Evolutionary conservation across 164 flowering plant species (phyloP).

Genomic region (Tetracentron sinense): DNA sequence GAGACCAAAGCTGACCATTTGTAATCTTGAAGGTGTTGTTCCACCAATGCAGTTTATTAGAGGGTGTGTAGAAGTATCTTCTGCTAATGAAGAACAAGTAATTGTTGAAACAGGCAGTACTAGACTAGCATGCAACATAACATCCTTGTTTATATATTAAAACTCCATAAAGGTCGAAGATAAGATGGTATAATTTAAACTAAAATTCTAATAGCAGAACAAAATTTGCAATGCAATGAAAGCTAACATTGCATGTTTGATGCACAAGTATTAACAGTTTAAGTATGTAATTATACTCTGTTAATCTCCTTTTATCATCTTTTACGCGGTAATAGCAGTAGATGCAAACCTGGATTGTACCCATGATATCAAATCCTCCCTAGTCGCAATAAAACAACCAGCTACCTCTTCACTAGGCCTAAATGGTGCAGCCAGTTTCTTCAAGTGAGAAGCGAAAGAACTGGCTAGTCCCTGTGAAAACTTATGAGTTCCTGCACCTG

Average conservation of each 20-base stretch:
- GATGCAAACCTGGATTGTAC: slow-evolving; percentile 36
- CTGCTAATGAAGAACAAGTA: no score
- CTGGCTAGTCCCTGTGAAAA: slow-evolving; percentile 69
- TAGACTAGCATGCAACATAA: background rate
- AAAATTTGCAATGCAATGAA: background rate
- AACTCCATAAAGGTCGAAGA: background rate
- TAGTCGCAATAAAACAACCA: slow-evolving; percentile 64
- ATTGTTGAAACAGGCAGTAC: no score
- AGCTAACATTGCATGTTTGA: background rate
- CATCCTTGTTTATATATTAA: no score
- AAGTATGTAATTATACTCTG: background rate
- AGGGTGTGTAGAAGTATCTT: no score
- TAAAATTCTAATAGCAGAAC: background rate
- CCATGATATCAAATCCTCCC: slow-evolving; percentile 72
- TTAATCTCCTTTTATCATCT: slow-evolving; percentile 7
- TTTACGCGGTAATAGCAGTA: slow-evolving; percentile 17
- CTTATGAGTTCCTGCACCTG: slow-evolving; percentile 83
- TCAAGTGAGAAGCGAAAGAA: slow-evolving; percentile 65
- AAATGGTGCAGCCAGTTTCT: slow-evolving; percentile 72
- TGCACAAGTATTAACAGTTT: no score
- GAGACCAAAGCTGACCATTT: no score
- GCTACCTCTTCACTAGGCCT: slow-evolving; percentile 53
- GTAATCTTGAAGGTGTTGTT: no score
- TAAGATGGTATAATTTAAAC: background rate
- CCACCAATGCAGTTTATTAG: no score